Conservation (phyloP, 768 basidiomycete genomes). For the Pisolithus orientalis region DNA sequence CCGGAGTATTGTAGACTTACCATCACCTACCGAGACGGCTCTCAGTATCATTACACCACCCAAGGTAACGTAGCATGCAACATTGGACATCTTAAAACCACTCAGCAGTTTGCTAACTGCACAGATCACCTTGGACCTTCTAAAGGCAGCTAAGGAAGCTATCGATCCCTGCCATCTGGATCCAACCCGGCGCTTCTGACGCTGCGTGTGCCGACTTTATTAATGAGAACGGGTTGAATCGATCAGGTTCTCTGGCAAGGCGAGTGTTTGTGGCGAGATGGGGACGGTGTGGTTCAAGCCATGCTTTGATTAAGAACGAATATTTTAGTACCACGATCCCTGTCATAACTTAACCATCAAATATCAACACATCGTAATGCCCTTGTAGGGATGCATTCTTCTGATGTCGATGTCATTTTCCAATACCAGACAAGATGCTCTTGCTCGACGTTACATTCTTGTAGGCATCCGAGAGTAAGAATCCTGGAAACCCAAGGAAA, state of each 20-base stretch:
- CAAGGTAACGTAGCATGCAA: conserved; percentile 37
- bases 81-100: neutral
- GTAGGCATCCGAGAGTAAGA: too few relatives aligned
- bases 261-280: conserved; percentile 75
- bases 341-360: too few relatives aligned
- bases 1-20: conserved; percentile 47
- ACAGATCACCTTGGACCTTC: conserved; percentile 63
- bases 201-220: conserved; percentile 57
- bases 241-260: conserved; percentile 77
- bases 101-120: neutral
- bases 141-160: conserved; percentile 65
- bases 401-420: too few relatives aligned
- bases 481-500: too few relatives aligned
- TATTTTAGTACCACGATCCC: too few relatives aligned
- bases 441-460: too few relatives aligned
- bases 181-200: conserved; percentile 85
- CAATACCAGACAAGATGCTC: too few relatives aligned
- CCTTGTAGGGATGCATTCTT: too few relatives aligned
- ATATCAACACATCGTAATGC: too few relatives aligned
- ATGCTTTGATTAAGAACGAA: conserved; percentile 1
- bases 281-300: conserved; percentile 45
- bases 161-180: conserved; percentile 76
- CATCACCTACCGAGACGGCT: conserved; percentile 58
- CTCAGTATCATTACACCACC: conserved; percentile 77
- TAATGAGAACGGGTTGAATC: conserved; percentile 52